Evolutionary conservation across 345 rosid species (phyloP).

Genomic region (Tarenaya hassleriana): DNA sequence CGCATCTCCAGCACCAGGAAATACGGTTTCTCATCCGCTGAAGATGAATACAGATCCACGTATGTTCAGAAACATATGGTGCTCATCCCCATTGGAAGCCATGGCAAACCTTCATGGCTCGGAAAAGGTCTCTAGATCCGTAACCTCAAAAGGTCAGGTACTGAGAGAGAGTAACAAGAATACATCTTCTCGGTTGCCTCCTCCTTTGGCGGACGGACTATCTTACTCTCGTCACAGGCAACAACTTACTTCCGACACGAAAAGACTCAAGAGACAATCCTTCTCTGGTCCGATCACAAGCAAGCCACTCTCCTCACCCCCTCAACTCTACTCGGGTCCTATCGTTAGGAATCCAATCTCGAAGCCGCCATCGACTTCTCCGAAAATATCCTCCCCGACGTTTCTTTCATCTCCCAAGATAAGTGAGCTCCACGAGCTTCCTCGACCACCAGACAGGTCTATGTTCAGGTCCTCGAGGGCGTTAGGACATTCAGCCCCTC

Average conservation of each 20-base stretch:
- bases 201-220: slow-evolving; percentile 52
- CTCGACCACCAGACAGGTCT: slow-evolving; percentile 60
- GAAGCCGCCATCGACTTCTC: slow-evolving; percentile 45
- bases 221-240: slow-evolving; percentile 40
- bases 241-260: slow-evolving; percentile 28
- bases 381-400: slow-evolving; percentile 59
- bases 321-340: slow-evolving; percentile 65
- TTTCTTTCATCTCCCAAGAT: slow-evolving; percentile 72
- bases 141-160: slow-evolving; percentile 27
- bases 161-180: slow-evolving; percentile 58
- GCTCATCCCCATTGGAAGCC: slow-evolving; percentile 74
- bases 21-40: slow-evolving; percentile 30
- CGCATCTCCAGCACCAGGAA: slow-evolving; percentile 30
- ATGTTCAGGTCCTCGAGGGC: slow-evolving; percentile 37
- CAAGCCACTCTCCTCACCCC: slow-evolving; percentile 36
- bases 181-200: slow-evolving; percentile 42
- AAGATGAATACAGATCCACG: slow-evolving; percentile 35
- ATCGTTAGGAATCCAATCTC: slow-evolving; percentile 46
- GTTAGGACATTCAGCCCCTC: slow-evolving; percentile 69
- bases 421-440: slow-evolving; percentile 98
- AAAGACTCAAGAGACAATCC: slow-evolving; percentile 59
- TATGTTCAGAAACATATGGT: slow-evolving; percentile 39
- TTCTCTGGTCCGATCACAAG: slow-evolving; percentile 72
- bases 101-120: slow-evolving; percentile 28
- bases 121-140: slow-evolving; percentile 39